These are phyloP conservation scores for Rickenella mellea DNA, from an alignment of 768 basidiomycete species.

Conservation along the genomic window DNA sequence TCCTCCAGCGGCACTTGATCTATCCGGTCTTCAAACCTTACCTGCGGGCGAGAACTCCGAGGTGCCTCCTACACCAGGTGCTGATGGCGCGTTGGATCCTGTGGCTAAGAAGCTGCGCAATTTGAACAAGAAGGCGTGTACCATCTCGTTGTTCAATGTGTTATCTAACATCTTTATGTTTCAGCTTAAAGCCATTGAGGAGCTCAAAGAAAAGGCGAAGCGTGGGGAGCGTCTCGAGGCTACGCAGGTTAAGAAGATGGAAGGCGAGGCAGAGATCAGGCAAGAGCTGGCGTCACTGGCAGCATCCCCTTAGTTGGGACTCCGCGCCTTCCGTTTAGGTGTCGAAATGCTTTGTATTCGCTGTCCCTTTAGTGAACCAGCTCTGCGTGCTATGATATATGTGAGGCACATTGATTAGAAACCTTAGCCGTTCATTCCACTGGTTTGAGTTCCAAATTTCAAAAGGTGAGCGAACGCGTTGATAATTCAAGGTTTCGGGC, in stretches of 20 bases:
- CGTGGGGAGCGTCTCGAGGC: slow-evolving; percentile 88
- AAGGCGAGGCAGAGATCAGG: slow-evolving; percentile 76
- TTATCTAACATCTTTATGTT: slow-evolving; percentile 4
- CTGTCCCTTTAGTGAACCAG: background rate
- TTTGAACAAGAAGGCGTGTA: slow-evolving; percentile 84
- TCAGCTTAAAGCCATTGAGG: slow-evolving; percentile 97
- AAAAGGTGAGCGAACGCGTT: too few species aligned
- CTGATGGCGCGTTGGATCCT: slow-evolving; percentile 58
- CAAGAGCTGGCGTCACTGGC: slow-evolving; percentile 73
- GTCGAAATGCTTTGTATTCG: background rate
- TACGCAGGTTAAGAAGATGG: slow-evolving; percentile 96
- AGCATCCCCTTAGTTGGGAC: slow-evolving; percentile 10
- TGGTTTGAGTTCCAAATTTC: too few species aligned
- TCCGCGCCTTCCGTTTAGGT: background rate
- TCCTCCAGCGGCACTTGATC: slow-evolving; percentile 28
- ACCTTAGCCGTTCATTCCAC: too few species aligned
- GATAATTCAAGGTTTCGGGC: too few species aligned
- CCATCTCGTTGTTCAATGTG: slow-evolving; percentile 1
- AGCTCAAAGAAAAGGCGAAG: slow-evolving; percentile 86
- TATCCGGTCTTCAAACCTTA: slow-evolving; percentile 13
- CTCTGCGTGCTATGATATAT: background rate
- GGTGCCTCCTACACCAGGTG: slow-evolving; percentile 45
- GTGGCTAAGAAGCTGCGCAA: slow-evolving; percentile 90
- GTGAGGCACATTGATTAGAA: too few species aligned
- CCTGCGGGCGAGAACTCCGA: slow-evolving; percentile 10